These are phyloP conservation scores for Protoeuglena noctilucae DNA, from an alignment of 139 green algal genomes.

Conservation along the genomic window DNA sequence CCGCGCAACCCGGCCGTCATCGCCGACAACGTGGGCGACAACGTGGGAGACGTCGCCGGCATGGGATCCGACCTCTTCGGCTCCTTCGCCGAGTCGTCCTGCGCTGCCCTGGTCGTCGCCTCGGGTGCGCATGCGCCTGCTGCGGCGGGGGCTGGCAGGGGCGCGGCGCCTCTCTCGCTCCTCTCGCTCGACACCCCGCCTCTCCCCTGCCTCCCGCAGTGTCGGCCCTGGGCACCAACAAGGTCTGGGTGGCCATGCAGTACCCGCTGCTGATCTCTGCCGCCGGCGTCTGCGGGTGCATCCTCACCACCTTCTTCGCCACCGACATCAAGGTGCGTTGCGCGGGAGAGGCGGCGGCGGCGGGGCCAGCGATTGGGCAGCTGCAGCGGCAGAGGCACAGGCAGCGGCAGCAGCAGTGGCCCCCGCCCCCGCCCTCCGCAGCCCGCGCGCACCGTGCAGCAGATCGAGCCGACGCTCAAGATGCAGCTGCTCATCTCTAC, in stretches of 20 bases:
- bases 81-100: slow-evolving; percentile 90
- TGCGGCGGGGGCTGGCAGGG: slow-evolving; percentile 1
- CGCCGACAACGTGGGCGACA: slow-evolving; percentile 98
- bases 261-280: slow-evolving; percentile 72
- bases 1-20: slow-evolving; percentile 95
- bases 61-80: slow-evolving; percentile 97
- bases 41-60: slow-evolving; percentile 94
- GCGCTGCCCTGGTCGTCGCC: slow-evolving; percentile 79
- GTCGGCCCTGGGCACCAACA: slow-evolving; percentile 39
- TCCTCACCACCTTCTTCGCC: slow-evolving; percentile 73
- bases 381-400: no score
- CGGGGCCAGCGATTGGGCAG: no score
- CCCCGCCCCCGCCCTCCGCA: no score
- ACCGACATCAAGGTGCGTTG: slow-evolving; percentile 82
- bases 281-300: slow-evolving; percentile 78
- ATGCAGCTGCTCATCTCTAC: slow-evolving; percentile 82
- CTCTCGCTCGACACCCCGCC: background rate
- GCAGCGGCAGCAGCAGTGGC: no score
- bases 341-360: no score
- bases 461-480: slow-evolving; percentile 86
- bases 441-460: slow-evolving; percentile 40
- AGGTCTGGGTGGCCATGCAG: slow-evolving; percentile 58
- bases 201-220: no score
- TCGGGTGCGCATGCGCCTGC: slow-evolving; percentile 22
- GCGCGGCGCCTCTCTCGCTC: background rate